Evolutionary conservation across 768 basidiomycete species (phyloP), one percentile per base, ranked within the genome.

Genomic region (Lactarius tabidus): DNA sequence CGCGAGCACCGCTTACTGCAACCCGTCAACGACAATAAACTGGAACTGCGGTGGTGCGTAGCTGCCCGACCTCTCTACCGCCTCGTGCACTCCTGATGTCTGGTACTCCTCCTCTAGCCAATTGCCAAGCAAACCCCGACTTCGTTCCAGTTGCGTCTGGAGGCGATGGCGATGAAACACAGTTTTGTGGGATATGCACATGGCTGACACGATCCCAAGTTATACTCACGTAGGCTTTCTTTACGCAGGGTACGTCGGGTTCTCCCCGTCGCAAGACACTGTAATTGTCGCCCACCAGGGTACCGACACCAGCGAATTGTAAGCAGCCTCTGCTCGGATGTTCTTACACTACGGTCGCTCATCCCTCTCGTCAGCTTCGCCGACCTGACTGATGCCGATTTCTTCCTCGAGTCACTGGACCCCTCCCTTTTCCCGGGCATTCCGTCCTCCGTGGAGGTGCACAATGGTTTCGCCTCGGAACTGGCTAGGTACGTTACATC

Each of bases 191-290:
- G 73, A 54, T n/a, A 17, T 18, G 15, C 26, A 14, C 7, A 6
- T 4, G 8, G 18, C 35, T 35, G 38, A 33, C 8, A 3, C 0
- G 3, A 15, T 36, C 17, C 18, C 12, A 33, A 31, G 26, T 26
- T 15, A 43, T 36, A 20, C 55, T 62, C 26, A 43, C 31, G 20
- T 14, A 41, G 15, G 14, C 23, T n/a, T 14, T 45, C 23, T n/a
- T 14, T 45, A 20, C 36, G 20, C 57, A 84, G 83, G 82, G 83
- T 84, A 75, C 60, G 84, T 85, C 33, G 83, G 83, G n/a, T 84
- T 76, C 65, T 80, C 80, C 62, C 78, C 82, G 0, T 71, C 66
- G 1, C 70, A 79, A 36, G 59, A 71, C 28, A 74, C 69, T 0
- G 74, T 77, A 45, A 73, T 79, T 43, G 78, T 79, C 4, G 70